Evolutionary conservation across 2,329 filamentous ascomycete species (phyloP).

Genomic region (Xylariales sp.): DNA sequence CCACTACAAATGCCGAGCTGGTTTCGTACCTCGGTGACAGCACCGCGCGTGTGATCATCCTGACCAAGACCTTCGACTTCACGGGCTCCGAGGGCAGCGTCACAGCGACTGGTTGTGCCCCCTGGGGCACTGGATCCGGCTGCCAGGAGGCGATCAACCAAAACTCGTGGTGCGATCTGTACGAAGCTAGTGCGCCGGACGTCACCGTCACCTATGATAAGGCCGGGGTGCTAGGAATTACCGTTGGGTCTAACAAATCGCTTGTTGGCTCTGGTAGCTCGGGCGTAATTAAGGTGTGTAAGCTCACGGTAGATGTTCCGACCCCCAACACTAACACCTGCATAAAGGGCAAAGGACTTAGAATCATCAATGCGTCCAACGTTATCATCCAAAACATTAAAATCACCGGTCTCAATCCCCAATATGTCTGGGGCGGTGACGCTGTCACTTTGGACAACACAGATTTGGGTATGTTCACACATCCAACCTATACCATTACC

Average conservation of each 20-base stretch:
- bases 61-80: constrained; percentile 54
- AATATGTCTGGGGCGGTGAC: constrained; percentile 55
- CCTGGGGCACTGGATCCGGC: constrained; percentile 46
- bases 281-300: constrained; percentile 44
- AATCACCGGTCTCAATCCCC: constrained; percentile 48
- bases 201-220: constrained; percentile 45
- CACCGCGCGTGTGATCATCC: constrained; percentile 50
- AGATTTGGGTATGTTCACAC: constrained; percentile 21
- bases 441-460: constrained; percentile 45
- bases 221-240: constrained; percentile 45
- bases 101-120: constrained; percentile 51
- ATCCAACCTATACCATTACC: background rate
- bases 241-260: constrained; percentile 53
- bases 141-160: constrained; percentile 60
- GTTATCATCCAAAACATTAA: constrained; percentile 56
- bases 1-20: constrained; percentile 49
- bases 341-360: constrained; percentile 45
- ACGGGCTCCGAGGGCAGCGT: constrained; percentile 48
- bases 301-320: background rate
- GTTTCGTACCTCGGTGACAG: constrained; percentile 54
- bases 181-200: constrained; percentile 47
- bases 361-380: constrained; percentile 44
- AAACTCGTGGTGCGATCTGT: constrained; percentile 55
- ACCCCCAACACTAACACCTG: background rate
- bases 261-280: constrained; percentile 47